Conservation (phyloP, 73 alveolate species). For the Symbiodinium pilosum region DNA sequence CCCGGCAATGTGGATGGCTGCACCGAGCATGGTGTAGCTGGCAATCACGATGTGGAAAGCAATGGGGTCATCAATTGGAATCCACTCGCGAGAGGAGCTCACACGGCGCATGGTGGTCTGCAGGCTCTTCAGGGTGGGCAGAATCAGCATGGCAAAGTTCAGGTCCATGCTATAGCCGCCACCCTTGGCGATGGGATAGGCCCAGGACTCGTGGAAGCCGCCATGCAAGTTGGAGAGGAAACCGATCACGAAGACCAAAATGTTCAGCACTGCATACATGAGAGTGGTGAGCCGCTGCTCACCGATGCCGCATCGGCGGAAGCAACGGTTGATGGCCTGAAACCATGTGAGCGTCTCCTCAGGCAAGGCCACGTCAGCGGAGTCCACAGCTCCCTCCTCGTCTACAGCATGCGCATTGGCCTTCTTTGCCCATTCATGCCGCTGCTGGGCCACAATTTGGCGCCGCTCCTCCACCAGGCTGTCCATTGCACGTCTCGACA, state of each 20-base stretch:
- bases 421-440: slow-evolving; percentile 75
- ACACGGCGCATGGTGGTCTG: slow-evolving; percentile 86
- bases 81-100: slow-evolving; percentile 71
- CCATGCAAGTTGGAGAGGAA: slow-evolving; percentile 64
- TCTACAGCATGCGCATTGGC: slow-evolving; percentile 65
- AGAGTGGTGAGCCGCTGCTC: slow-evolving; percentile 71
- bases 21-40: slow-evolving; percentile 39
- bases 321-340: slow-evolving; percentile 53
- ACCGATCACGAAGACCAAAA: slow-evolving; percentile 64
- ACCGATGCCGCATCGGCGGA: slow-evolving; percentile 69
- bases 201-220: slow-evolving; percentile 60
- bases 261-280: slow-evolving; percentile 22
- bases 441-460: slow-evolving; percentile 34
- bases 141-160: slow-evolving; percentile 51
- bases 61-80: slow-evolving; percentile 65
- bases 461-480: slow-evolving; percentile 61
- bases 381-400: slow-evolving; percentile 60
- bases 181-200: slow-evolving; percentile 78
- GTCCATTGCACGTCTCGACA: slow-evolving; percentile 24
- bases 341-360: slow-evolving; percentile 48
- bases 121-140: slow-evolving; percentile 78
- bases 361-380: slow-evolving; percentile 73
- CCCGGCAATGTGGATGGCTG: slow-evolving; percentile 47
- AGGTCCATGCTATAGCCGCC: slow-evolving; percentile 86
- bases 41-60: slow-evolving; percentile 52